Conservation (phyloP, 495 filamentous ascomycete genomes). For the Aspergillus mulundensis region DNA sequence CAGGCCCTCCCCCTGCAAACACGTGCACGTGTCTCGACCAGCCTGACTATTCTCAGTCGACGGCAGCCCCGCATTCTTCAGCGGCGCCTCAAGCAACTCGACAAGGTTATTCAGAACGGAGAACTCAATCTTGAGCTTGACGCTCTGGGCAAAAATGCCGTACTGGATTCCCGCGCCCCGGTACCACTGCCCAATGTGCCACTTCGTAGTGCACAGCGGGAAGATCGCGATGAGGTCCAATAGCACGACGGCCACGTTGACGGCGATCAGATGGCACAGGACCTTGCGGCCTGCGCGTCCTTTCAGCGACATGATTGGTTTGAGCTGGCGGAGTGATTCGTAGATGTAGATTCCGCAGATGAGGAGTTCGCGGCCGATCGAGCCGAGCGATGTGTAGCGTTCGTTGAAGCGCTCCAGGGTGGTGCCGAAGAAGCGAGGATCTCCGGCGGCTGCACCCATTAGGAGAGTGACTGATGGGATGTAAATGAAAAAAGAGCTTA, state of each 20-base stretch:
- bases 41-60: neutral
- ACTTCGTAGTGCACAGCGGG: conserved; percentile 28
- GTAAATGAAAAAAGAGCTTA: conserved; percentile 24
- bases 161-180: conserved; percentile 41
- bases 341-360: conserved; percentile 48
- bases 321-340: conserved; percentile 33
- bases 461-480: conserved; percentile 29
- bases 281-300: conserved; percentile 28
- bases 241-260: conserved; percentile 38
- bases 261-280: conserved; percentile 40
- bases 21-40: neutral
- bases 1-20: too few species aligned
- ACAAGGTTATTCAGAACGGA: conserved; percentile 46
- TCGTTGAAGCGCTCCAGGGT: conserved; percentile 36
- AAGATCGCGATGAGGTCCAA: conserved; percentile 33
- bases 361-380: conserved; percentile 44
- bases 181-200: too few species aligned
- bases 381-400: conserved; percentile 35
- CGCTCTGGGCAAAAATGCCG: conserved; percentile 42
- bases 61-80: neutral
- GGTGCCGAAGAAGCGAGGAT: conserved; percentile 17
- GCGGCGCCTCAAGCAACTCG: conserved; percentile 2
- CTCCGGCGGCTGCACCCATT: conserved; percentile 24
- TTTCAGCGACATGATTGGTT: conserved; percentile 27
- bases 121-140: conserved; percentile 53